Evolutionary conservation across 306 rosid genomes (phyloP), one percentile per base, ranked within the genome.

Genomic region (Rosa multiflora): DNA sequence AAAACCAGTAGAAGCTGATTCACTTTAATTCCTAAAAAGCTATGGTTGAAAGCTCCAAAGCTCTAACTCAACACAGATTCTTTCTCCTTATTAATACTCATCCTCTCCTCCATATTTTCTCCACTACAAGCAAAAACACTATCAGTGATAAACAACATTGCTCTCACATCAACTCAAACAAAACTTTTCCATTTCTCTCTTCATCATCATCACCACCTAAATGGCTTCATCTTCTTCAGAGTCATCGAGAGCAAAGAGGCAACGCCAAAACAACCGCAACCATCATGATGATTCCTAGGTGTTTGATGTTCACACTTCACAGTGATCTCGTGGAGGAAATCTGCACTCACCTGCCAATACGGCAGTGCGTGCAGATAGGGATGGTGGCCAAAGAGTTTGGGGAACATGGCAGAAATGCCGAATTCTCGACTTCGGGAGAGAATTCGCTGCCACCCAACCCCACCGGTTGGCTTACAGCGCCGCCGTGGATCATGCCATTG

Each of bases 401-500:
- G 1, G 2, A 1, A 20, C 64, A 4, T 9, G 32, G 64, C 32
- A 1, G 32, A 8, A n/a, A 4, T n/a, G 64, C 13, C 64, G 64
- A 5, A n/a, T 21, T 58, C 64, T 58, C 12, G 26, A 7, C 3
- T 58, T 58, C 63, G 63, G 29, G 5, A n/a, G 58, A 52, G 58
- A 52, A 1, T 52, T 52, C 58, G 58, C 8, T 21, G 58, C n/a
- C 8, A 5, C 8, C 58, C 21, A 18, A 15, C 8, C 58, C 58
- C 2, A 52, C 58, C 58, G 6, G 58, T 15, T 5, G 58, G n/a
- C 21, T 17, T 52, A 52, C 9, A 52, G n/a, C 58, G 2, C 18
- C 58, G 9, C 17, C 21, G 5, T 89, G 6, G 63, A 83, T 42
- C 48, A 8, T 0, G 72, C 81, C 4, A 81, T 87, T 4, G n/a